These are phyloP conservation scores for Gyrodon lividus DNA, from an alignment of 768 basidiomycete species.

Conservation along the genomic window DNA sequence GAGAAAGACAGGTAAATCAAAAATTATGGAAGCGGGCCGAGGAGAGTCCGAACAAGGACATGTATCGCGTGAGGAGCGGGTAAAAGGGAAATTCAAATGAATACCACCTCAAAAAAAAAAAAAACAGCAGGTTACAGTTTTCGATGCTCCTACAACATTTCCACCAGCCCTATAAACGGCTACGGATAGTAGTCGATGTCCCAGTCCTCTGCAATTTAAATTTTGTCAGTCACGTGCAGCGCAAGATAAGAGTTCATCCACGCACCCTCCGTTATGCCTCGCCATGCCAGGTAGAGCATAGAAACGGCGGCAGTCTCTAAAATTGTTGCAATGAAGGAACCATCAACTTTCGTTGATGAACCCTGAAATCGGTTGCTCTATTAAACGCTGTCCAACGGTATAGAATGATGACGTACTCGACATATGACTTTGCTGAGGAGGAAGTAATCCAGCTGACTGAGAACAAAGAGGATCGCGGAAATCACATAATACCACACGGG, in stretches of 20 bases:
- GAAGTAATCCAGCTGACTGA: slow-evolving; percentile 82
- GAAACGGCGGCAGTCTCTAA: slow-evolving; percentile 76
- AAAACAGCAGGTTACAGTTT: slow-evolving; percentile 12
- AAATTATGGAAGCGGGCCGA: neutral
- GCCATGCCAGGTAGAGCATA: slow-evolving; percentile 77
- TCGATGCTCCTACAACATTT: neutral
- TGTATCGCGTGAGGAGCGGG: slow-evolving; percentile 6
- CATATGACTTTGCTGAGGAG: slow-evolving; percentile 79
- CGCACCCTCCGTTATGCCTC: slow-evolving; percentile 84
- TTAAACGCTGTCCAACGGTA: slow-evolving; percentile 9
- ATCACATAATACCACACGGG: slow-evolving; percentile 80
- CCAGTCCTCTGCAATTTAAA: slow-evolving; percentile 48
- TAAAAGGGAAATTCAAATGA: neutral
- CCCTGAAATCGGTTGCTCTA: slow-evolving; percentile 39
- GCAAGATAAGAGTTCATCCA: slow-evolving; percentile 1
- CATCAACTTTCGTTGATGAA: slow-evolving; percentile 72
- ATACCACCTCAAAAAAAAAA: slow-evolving; percentile 2
- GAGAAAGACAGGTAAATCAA: neutral
- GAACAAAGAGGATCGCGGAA: slow-evolving; percentile 72
- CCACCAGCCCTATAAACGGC: neutral
- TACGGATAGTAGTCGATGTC: slow-evolving; percentile 50
- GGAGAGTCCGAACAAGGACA: neutral
- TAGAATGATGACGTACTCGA: slow-evolving; percentile 40
- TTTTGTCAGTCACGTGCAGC: slow-evolving; percentile 2
- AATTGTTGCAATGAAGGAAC: slow-evolving; percentile 82